These are phyloP conservation scores for Dendrobium officinale DNA, from an alignment of 106 monocot species.

Conservation along the genomic window DNA sequence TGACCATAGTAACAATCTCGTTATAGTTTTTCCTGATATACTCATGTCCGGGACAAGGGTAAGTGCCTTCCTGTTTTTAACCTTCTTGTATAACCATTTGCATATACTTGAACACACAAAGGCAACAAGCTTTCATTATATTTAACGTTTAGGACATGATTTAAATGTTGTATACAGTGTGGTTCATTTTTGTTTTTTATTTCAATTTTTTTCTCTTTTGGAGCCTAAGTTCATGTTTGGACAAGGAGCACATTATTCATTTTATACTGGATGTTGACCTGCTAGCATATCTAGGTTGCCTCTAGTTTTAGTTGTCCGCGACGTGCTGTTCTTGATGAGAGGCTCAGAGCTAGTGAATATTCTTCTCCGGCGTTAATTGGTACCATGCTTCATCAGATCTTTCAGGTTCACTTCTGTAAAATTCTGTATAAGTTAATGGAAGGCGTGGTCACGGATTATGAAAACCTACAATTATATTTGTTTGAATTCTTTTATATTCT, in stretches of 20 bases:
- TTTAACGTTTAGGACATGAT: not conserved
- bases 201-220: not conserved
- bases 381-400: constrained; percentile 95
- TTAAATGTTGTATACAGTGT: not conserved
- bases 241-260: not conserved
- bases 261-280: not conserved
- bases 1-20: constrained; percentile 52
- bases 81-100: not conserved
- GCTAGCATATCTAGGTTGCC: constrained; percentile 51
- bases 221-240: not conserved
- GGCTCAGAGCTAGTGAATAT: constrained; percentile 66
- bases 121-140: not conserved
- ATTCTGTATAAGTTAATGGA: not conserved
- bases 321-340: constrained; percentile 90
- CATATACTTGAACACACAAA: not conserved
- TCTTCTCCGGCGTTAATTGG: constrained; percentile 72
- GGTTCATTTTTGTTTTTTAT: not conserved
- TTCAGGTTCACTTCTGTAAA: constrained; percentile 61
- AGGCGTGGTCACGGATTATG: not conserved
- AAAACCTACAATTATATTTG: not conserved
- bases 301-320: constrained; percentile 91
- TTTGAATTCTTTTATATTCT: not conserved
- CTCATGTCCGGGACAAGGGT: constrained; percentile 93
- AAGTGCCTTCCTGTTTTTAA: constrained; percentile 11
- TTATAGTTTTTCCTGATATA: constrained; percentile 78